Base-by-base conservation (phyloP, 345 rosid genomes). In the Gossypium bickii region DNA sequence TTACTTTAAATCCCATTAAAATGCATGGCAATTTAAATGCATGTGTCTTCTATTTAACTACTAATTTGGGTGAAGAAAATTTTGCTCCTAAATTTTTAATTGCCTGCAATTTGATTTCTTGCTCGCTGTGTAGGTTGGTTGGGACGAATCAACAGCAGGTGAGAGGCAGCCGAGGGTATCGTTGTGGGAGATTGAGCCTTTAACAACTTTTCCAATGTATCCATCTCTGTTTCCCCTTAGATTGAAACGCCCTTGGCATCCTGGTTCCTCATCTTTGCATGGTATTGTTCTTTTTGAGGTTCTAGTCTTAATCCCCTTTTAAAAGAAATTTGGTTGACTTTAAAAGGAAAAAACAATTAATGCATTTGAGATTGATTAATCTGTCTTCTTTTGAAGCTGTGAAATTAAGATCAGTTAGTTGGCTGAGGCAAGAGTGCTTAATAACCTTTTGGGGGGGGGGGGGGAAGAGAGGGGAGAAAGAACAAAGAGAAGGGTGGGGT, bases 121-220 rank as follows among this genome's bases (percentile, higher is more conserved):
- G 9, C 72, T 20, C 24, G 4, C 63, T 12, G 45, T 86, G 76
- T 77, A 90, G 95, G 95, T 90, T 79, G 95, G 92, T 34, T 90
- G 95, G 95, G 95, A 88, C 77, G 92, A 90, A 79, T 90, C 95
- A 65, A 87, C 95, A 9, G 89, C 95, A 20, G 95, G 95, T 20
- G 95, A 90, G 81, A 83, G 89, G 80, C 95, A 88, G 77, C 92
- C 91, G 12, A 83, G 92, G 78, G 95, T 88, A 58, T 90, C 92
- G 20, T 78, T 90, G 61, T 88, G 95, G 95, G 92, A 90, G 83
- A 90, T 88, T 79, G 95, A 88, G 74, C 95, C 95, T 70, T 78
- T 90, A 55, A 90, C 95, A 45, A 90, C 89, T 48, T 90, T 90
- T 29, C 95, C 95, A 16, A 90, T 90, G 95, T 90, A 90, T 75